phyloP scores from a whole-genome alignment of 495 filamentous ascomycete genomes.

The Podospora australis region DNA sequence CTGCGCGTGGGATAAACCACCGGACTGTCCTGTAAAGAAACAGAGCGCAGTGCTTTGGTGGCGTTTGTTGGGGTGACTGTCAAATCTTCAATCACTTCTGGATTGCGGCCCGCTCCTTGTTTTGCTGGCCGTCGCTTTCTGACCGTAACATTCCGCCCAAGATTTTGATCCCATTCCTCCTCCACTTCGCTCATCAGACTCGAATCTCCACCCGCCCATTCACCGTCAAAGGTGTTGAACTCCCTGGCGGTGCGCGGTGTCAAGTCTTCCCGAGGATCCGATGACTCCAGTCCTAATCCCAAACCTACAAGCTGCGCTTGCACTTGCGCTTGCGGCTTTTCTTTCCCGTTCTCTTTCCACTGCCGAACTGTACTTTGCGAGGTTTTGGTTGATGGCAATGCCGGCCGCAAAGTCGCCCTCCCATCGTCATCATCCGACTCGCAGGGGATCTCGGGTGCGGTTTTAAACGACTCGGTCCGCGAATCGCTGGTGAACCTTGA shows the following conservation, averaged over 20 bases:
- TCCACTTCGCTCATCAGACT: slow-evolving; percentile 33
- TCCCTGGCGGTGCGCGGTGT: slow-evolving; percentile 34
- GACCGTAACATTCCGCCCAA: slow-evolving; percentile 52
- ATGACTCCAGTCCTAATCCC: slow-evolving; percentile 42
- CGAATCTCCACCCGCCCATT: slow-evolving; percentile 28
- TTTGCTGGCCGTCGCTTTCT: slow-evolving; percentile 40
- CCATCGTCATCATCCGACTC: slow-evolving; percentile 54
- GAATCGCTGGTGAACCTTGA: slow-evolving; percentile 47
- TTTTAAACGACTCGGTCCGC: slow-evolving; percentile 66
- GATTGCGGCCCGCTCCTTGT: slow-evolving; percentile 17
- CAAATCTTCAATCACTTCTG: slow-evolving; percentile 43
- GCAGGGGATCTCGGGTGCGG: slow-evolving; percentile 56
- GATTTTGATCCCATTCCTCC: slow-evolving; percentile 50
- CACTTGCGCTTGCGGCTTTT: no score
- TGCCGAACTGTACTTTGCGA: slow-evolving; percentile 39
- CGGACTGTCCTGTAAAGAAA: slow-evolving; percentile 42
- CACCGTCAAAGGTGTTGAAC: slow-evolving; percentile 44
- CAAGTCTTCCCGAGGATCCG: slow-evolving; percentile 24
- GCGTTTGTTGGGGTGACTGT: slow-evolving; percentile 44
- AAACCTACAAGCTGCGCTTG: slow-evolving; percentile 42
- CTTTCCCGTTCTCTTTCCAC: slow-evolving; percentile 23
- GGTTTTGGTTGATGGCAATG: slow-evolving; percentile 36
- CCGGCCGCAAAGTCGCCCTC: slow-evolving; percentile 40
- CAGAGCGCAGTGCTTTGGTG: slow-evolving; percentile 40
- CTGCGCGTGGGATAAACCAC: slow-evolving; percentile 34